Conservation (phyloP, 2,329 filamentous ascomycete genomes). For the Beauveria pseudobassiana region DNA sequence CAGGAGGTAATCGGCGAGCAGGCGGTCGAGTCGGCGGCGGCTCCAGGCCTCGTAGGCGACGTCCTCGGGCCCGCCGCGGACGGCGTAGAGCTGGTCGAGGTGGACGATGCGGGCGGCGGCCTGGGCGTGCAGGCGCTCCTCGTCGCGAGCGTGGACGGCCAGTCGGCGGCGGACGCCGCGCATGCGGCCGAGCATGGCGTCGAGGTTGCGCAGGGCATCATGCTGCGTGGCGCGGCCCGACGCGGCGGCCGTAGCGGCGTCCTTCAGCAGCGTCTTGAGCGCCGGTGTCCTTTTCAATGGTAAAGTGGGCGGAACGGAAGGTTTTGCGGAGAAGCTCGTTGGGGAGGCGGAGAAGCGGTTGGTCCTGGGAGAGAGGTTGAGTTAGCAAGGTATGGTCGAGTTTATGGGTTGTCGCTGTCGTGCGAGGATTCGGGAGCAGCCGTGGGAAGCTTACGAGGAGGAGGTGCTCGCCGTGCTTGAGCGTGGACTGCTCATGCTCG, state of each 20-base stretch:
- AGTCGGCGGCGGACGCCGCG: conserved; percentile 85
- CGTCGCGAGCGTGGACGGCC: conserved; percentile 67
- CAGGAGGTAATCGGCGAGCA: conserved; percentile 89
- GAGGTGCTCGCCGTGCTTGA: conserved; percentile 69
- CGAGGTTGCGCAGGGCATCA: conserved; percentile 72
- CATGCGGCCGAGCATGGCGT: conserved; percentile 79
- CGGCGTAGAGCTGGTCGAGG: conserved; percentile 70
- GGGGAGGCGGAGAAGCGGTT: conserved; percentile 86
- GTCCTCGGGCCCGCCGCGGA: conserved; percentile 75
- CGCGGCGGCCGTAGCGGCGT: conserved; percentile 59
- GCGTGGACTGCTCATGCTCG: conserved; percentile 54
- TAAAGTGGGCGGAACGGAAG: conserved; percentile 77
- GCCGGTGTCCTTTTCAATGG: conserved; percentile 65
- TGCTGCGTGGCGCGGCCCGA: conserved; percentile 54
- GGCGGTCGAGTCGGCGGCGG: conserved; percentile 67
- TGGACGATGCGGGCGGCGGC: conserved; percentile 71
- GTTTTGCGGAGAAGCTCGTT: conserved; percentile 91
- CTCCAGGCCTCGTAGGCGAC: conserved; percentile 93
- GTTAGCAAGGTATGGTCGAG: not conserved
- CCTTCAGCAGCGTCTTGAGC: conserved; percentile 53
- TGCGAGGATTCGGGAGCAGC: not conserved
- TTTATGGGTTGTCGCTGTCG: not conserved
- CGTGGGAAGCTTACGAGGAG: conserved; percentile 39
- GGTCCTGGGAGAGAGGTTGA: conserved; percentile 53
- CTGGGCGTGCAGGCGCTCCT: conserved; percentile 67